These are phyloP conservation scores for Nakaseomyces glabratus DNA, from an alignment of 1,139 yeast species.

Conservation along the genomic window DNA sequence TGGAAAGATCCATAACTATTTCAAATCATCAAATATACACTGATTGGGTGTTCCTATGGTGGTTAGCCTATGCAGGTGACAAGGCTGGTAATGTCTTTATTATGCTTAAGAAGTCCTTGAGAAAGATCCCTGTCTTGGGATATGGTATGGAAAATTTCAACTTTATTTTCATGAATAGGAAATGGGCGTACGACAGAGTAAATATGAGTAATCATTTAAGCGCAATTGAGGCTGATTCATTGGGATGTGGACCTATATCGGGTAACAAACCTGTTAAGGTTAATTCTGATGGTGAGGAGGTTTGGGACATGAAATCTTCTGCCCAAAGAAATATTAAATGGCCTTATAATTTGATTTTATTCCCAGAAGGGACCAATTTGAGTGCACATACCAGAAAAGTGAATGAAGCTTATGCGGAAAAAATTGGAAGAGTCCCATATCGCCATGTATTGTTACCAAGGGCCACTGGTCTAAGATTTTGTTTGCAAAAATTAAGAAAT, in stretches of 20 bases:
- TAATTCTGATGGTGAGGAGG: conserved; percentile 25
- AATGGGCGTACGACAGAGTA: conserved; percentile 71
- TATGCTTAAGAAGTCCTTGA: conserved; percentile 70
- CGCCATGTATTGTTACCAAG: conserved; percentile 72
- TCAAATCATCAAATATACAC: conserved; percentile 87
- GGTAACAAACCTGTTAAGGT: conserved; percentile 33
- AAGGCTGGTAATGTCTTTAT: conserved; percentile 59
- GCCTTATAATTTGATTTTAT: conserved; percentile 54
- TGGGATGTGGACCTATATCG: conserved; percentile 42
- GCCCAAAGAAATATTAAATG: conserved; percentile 34
- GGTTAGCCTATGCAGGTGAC: conserved; percentile 60
- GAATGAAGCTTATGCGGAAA: conserved; percentile 49
- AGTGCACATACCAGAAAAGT: conserved; percentile 54
- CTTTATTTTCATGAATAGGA: conserved; percentile 68
- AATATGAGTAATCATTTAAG: conserved; percentile 48
- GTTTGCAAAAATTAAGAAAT: conserved; percentile 49
- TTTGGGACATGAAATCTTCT: conserved; percentile 15
- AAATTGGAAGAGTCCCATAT: conserved; percentile 41
- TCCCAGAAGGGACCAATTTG: conserved; percentile 93
- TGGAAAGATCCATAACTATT: conserved; percentile 28
- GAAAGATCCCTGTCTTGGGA: conserved; percentile 69
- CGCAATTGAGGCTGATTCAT: conserved; percentile 43
- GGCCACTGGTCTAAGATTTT: conserved; percentile 64
- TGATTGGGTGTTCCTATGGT: conserved; percentile 95
- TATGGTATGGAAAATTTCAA: conserved; percentile 76